Base-by-base conservation (phyloP, 768 basidiomycete species). In the Cystobasidium tubakii region DNA sequence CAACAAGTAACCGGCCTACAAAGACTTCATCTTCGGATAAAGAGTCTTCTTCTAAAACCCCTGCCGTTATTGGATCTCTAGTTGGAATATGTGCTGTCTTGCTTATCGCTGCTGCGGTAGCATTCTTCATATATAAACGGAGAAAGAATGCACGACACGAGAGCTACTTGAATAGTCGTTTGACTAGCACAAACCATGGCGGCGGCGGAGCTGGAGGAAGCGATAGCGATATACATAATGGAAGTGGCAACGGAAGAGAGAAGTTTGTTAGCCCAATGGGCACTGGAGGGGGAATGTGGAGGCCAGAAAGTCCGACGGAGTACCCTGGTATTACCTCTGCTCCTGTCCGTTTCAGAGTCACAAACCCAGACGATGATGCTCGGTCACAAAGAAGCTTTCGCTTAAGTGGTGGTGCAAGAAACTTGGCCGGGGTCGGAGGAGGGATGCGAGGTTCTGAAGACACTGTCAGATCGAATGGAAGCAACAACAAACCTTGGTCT, bases 281-380 rank as follows among this genome's bases (percentile, higher is more conserved):
- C 9, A 25, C 7, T 23, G 69, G 50, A 57, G 69, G 69, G 2
- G 69, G 69, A 55, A 71, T 71, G 69, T 71, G 69, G 69, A 55
- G 69, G 36, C 69, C 69, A 7, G 69, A 71, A 39, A 71, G 69
- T 55, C 69, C 69, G 42, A 46, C 44, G 7, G 69, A 71, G 19
- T 71, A 71, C 54, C 69, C 69, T 33, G 69, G 69, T 21, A 71
- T 71, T 36, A 46, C 69, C 6, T 34, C 33, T n/a, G 69, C 34
- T 27, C 69, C 69, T 36, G 69, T 71, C 1, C 33, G 54, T 23
- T 71, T 71, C 69, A 29, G 69, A 23, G 69, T 71, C 7, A 71
- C 69, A 33, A 71, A 71, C 36, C 69, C 69, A n/a, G 69, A 71
- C 29, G 69, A 71, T 36, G 69, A 71, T 31, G 55, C 25, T 44